Evolutionary conservation across 306 rosid genomes (phyloP).

Genomic region (Vigna trinervia): DNA sequence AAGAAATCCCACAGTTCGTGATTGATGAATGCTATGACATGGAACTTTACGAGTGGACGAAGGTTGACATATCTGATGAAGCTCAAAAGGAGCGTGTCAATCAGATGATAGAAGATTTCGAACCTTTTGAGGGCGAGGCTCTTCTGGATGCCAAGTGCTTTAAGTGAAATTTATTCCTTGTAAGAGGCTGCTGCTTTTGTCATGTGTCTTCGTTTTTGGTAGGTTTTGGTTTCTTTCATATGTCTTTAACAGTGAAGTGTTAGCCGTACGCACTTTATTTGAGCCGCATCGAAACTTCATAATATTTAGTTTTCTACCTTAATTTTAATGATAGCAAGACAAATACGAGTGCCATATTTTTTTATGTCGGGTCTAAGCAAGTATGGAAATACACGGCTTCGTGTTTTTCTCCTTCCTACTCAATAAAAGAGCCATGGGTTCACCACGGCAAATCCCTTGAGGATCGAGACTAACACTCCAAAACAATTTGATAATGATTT

Average conservation of each 20-base stretch:
- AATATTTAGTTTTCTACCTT: not conserved
- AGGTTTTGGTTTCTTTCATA: slow-evolving; percentile 7
- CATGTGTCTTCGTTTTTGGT: slow-evolving; percentile 38
- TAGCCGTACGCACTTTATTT: slow-evolving; percentile 18
- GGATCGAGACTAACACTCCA: too few relatives aligned
- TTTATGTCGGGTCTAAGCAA: not conserved
- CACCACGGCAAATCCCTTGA: too few relatives aligned
- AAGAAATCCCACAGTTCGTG: slow-evolving; percentile 71
- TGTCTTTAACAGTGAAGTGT: slow-evolving; percentile 18
- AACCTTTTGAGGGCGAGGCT: slow-evolving; percentile 78
- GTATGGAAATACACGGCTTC: not conserved
- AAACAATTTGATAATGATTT: too few relatives aligned
- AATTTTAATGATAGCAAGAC: slow-evolving; percentile 21
- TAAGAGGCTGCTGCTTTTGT: slow-evolving; percentile 19
- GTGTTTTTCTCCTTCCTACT: not conserved
- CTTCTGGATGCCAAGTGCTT: slow-evolving; percentile 84
- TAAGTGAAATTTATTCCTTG: slow-evolving; percentile 51
- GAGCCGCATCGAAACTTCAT: not conserved
- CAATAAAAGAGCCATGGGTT: too few relatives aligned
- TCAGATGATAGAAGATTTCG: slow-evolving; percentile 77
- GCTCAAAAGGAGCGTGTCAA: slow-evolving; percentile 78
- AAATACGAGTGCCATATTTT: slow-evolving; percentile 13
- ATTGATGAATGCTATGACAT: slow-evolving; percentile 82
- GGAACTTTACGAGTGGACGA: slow-evolving; percentile 79
- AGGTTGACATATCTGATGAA: slow-evolving; percentile 70